These are phyloP conservation scores for Ceratobasidium sp. DNA, from an alignment of 1,284 basidiomycete genomes.

Conservation along the genomic window DNA sequence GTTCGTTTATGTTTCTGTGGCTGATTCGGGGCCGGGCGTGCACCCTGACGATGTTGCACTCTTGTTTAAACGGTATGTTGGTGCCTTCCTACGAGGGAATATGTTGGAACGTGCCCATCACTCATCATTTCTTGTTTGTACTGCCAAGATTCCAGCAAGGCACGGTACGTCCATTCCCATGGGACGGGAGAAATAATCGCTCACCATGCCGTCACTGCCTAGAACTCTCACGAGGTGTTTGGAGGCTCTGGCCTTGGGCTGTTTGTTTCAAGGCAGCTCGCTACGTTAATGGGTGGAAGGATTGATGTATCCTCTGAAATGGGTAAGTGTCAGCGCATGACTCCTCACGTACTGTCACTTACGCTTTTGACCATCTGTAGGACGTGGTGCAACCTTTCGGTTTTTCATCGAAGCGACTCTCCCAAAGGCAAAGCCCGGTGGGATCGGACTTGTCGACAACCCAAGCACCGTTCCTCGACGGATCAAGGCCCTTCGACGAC, in stretches of 20 bases:
- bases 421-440: constrained; percentile 26
- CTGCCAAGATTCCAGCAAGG: constrained; percentile 45
- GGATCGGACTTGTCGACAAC: constrained; percentile 11
- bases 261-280: constrained; percentile 46
- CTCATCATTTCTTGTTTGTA: neutral
- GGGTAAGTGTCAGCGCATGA: neutral
- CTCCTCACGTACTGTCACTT: neutral
- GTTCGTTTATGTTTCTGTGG: constrained; percentile 44
- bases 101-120: neutral
- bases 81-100: constrained; percentile 1
- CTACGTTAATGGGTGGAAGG: constrained; percentile 46
- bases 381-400: constrained; percentile 46
- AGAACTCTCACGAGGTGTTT: constrained; percentile 46
- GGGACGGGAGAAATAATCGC: neutral
- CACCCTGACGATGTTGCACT: constrained; percentile 44
- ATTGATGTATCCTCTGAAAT: constrained; percentile 44
- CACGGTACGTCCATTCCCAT: constrained; percentile 38
- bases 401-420: constrained; percentile 45
- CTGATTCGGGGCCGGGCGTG: constrained; percentile 46
- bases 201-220: constrained; percentile 9
- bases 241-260: constrained; percentile 47
- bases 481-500: constrained; percentile 27
- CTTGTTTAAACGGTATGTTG: constrained; percentile 43
- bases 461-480: constrained; percentile 8
- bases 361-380: constrained; percentile 35